These are phyloP conservation scores for Phialophora verrucosa DNA, from an alignment of 2,329 filamentous ascomycete species.

Conservation along the genomic window DNA sequence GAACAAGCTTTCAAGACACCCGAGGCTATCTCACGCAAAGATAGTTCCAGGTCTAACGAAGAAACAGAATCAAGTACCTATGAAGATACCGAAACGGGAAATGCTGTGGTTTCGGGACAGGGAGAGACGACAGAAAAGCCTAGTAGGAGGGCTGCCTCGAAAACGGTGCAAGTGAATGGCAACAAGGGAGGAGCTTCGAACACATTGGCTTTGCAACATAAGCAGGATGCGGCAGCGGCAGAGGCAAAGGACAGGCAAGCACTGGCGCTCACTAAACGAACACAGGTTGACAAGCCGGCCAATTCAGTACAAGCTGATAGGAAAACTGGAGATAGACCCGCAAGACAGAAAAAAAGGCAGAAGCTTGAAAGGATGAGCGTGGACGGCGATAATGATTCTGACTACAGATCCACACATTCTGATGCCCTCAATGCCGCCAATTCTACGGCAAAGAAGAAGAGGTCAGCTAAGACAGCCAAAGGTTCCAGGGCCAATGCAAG, in stretches of 20 bases:
- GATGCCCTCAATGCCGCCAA: background rate
- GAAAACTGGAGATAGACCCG: background rate
- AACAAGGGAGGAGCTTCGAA: conserved; percentile 13
- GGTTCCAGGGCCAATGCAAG: conserved; percentile 10
- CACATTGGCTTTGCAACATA: background rate
- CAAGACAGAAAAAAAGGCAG: background rate
- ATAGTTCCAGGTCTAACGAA: background rate
- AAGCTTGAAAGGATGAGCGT: conserved; percentile 2
- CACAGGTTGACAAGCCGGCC: background rate
- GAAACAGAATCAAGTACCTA: conserved; percentile 20
- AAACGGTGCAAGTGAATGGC: background rate
- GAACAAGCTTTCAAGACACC: conserved; percentile 1
- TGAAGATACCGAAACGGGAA: conserved; percentile 21
- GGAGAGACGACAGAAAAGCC: background rate
- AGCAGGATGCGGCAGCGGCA: background rate
- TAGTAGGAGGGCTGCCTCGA: background rate
- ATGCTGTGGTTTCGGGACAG: background rate
- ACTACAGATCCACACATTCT: background rate
- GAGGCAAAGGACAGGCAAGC: background rate
- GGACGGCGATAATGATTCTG: conserved; percentile 3
- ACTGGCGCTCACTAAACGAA: background rate
- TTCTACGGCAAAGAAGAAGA: background rate
- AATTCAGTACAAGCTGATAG: background rate
- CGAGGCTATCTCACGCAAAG: background rate
- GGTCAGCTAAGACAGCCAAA: conserved; percentile 7